phyloP scores from a whole-genome alignment of 169 alveolate species.

The Plasmodium cynomolgi region DNA sequence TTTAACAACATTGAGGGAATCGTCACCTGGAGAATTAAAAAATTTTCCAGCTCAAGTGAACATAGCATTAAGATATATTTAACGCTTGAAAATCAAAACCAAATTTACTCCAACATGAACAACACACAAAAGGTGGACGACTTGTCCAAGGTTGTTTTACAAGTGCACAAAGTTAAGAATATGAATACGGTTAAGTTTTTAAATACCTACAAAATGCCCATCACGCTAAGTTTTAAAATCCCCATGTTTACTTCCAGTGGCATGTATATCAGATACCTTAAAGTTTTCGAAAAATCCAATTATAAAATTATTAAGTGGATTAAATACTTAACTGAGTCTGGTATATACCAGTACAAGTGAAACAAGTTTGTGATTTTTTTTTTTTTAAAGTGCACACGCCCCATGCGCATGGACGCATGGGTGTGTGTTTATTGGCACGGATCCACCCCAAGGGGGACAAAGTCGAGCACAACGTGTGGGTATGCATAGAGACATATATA shows the following conservation, averaged over 20 bases:
- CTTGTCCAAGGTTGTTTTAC: constrained; percentile 50
- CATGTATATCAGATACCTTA: constrained; percentile 49
- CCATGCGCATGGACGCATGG: background rate
- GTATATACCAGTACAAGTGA: constrained; percentile 54
- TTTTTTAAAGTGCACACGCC: background rate
- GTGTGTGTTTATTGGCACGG: background rate
- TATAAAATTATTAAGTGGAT: constrained; percentile 70
- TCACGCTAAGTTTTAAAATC: constrained; percentile 78
- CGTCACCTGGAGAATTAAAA: constrained; percentile 62
- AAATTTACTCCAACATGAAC: constrained; percentile 61
- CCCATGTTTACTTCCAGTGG: constrained; percentile 79
- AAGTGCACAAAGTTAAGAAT: constrained; percentile 50
- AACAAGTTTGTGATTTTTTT: background rate
- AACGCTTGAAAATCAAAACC: constrained; percentile 71
- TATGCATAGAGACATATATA: background rate
- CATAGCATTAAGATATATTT: constrained; percentile 47
- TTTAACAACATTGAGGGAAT: constrained; percentile 46
- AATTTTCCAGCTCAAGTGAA: constrained; percentile 41
- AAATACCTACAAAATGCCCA: constrained; percentile 75
- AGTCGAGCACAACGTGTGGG: background rate
- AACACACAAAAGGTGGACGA: constrained; percentile 65
- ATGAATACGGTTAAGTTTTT: constrained; percentile 67
- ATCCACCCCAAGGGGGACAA: background rate
- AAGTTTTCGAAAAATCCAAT: constrained; percentile 64
- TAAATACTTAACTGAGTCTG: constrained; percentile 56